These are phyloP conservation scores for Prunella vulgaris DNA, from an alignment of 257 asterid species.

Conservation along the genomic window DNA sequence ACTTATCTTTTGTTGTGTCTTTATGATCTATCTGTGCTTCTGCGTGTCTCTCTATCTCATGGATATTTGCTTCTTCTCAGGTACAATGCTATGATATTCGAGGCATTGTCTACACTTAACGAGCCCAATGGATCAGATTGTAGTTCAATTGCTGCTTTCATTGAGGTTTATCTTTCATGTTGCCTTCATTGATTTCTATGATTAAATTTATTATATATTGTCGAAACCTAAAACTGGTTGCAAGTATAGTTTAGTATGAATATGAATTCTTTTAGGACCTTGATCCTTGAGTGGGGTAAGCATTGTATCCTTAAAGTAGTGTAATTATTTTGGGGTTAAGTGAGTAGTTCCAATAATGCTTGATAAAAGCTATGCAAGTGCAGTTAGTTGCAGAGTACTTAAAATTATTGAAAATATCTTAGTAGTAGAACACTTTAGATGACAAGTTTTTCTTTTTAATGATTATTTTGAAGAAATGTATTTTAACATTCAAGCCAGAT, in stretches of 20 bases:
- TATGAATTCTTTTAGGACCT: neutral
- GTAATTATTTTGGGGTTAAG: neutral
- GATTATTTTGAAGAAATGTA: neutral
- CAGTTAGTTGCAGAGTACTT: neutral
- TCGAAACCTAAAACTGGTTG: neutral
- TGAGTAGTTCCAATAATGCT: neutral
- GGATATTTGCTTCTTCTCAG: slow-evolving; percentile 35
- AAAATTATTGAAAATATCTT: neutral
- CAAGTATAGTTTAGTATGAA: neutral
- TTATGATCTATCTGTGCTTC: neutral
- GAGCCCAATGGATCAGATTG: slow-evolving; percentile 82
- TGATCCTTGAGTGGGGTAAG: neutral
- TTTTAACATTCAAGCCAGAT: neutral
- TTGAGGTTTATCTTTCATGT: slow-evolving; percentile 55
- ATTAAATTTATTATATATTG: neutral
- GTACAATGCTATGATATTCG: slow-evolving; percentile 72
- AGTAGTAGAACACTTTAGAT: neutral
- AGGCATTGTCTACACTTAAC: slow-evolving; percentile 66
- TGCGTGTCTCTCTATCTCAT: slow-evolving; percentile 1
- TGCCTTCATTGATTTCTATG: slow-evolving; percentile 4
- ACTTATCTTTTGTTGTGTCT: neutral
- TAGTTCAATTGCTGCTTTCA: slow-evolving; percentile 52
- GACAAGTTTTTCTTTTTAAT: neutral
- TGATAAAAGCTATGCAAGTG: neutral
- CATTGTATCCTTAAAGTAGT: slow-evolving; percentile 8